phyloP scores from a whole-genome alignment of 768 basidiomycete genomes.

The Hemileccinum rubropunctum region DNA sequence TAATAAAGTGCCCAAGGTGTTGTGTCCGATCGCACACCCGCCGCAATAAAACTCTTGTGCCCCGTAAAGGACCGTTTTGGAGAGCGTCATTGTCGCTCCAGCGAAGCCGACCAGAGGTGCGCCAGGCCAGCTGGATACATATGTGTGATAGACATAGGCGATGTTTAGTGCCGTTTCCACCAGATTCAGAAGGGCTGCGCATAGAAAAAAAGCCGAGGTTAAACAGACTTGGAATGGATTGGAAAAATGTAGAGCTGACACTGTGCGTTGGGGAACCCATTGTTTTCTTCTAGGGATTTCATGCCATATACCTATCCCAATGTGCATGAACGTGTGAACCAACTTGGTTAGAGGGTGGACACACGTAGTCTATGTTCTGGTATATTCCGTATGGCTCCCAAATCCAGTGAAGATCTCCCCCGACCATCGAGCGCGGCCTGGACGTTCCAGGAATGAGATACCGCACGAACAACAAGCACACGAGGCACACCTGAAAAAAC shows the following conservation, averaged over 20 bases:
- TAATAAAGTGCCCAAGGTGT: slow-evolving; percentile 47
- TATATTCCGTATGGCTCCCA: slow-evolving; percentile 84
- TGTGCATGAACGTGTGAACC: slow-evolving; percentile 35
- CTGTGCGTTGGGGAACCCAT: slow-evolving; percentile 87
- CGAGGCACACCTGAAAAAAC: slow-evolving; percentile 61
- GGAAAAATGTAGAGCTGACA: slow-evolving; percentile 42
- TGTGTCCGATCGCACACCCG: slow-evolving; percentile 75
- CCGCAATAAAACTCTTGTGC: slow-evolving; percentile 76
- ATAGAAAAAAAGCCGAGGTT: not conserved
- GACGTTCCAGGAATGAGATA: not conserved
- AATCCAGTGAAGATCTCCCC: slow-evolving; percentile 89
- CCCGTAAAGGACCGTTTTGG: slow-evolving; percentile 85
- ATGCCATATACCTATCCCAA: slow-evolving; percentile 65
- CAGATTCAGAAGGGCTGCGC: slow-evolving; percentile 70
- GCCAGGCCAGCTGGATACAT: slow-evolving; percentile 55
- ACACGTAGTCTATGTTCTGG: slow-evolving; percentile 55
- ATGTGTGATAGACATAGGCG: slow-evolving; percentile 71
- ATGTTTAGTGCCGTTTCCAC: slow-evolving; percentile 77
- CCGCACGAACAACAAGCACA: too few relatives aligned
- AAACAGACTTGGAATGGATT: not conserved
- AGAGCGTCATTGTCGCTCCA: slow-evolving; percentile 72
- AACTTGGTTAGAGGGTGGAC: slow-evolving; percentile 5
- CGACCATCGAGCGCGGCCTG: slow-evolving; percentile 83
- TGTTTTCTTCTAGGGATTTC: slow-evolving; percentile 55
- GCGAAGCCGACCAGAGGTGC: slow-evolving; percentile 77